Evolutionary conservation across 2,329 filamentous ascomycete genomes (phyloP), one percentile per base, ranked within the genome.

Genomic region (Sporothrix sp.): DNA sequence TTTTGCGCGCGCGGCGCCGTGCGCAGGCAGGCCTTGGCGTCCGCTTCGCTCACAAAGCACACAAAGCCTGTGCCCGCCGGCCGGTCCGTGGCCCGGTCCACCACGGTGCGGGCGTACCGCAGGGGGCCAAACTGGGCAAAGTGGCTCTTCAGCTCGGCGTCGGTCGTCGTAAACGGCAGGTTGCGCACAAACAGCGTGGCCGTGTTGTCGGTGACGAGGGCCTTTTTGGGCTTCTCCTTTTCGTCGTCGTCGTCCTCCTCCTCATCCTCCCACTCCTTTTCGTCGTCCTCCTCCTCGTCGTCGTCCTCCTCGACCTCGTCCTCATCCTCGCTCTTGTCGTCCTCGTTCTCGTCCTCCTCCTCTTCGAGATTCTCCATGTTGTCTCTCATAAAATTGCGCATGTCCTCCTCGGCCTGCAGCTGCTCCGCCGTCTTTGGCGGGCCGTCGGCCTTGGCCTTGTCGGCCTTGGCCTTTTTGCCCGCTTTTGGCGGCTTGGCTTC

Each of bases 11-110:
- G 79, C 0, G 93, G 93, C 2, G 89, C 86, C 13, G 73, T 75
- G 57, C 81, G 83, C 55, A 96, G 72, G 63, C 93, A 97, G 18
- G 73, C 66, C 62, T 83, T 81, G 57, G 84, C 87, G 62, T 95
- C 87, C 18, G 84, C 79, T 33, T 74, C 70, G 45, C 84, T 82
- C 68, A 83, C 84, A 69, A 98, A 98, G 69, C 88, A 95, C 27
- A 97, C 91, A 61, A 98, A 98, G 4, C 85, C 93, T 28, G 91
- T 97, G 23, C 93, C 93, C 43, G 86, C 87, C 2, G 93, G 87
- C 47, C 87, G 83, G 58, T 90, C 89, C 0, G 88, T 95, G 21
- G 81, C 79, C 42, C 76, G 83, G 63, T 98, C 91, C 63, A 94
- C 78, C 33, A 98, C 94, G 9, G 96, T 83, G 57, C 94, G 79